Conservation (phyloP, 2,329 filamentous ascomycete genomes). For the Aureobasidium sp. region DNA sequence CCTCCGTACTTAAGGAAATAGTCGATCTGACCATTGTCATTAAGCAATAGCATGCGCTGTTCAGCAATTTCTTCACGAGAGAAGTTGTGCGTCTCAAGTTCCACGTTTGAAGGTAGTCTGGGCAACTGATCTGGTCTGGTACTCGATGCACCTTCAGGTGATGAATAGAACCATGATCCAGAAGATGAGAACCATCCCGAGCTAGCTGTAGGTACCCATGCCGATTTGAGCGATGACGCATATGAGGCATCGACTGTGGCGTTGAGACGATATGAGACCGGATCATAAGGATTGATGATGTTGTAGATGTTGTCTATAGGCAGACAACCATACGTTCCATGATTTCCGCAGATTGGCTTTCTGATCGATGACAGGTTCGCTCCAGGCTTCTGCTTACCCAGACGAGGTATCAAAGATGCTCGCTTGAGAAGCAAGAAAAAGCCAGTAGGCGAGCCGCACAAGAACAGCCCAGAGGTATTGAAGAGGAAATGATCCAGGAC, state of each 20-base stretch:
- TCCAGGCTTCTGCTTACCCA: conserved; percentile 66
- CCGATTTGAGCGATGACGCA: conserved; percentile 64
- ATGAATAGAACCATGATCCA: conserved; percentile 4
- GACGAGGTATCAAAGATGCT: conserved; percentile 63
- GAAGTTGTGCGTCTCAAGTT: conserved; percentile 94
- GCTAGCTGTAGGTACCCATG: conserved; percentile 67
- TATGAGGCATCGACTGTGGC: conserved; percentile 79
- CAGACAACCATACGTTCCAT: conserved; percentile 77
- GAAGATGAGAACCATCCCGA: conserved; percentile 35
- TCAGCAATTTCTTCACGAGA: conserved; percentile 86
- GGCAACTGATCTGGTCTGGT: conserved; percentile 23
- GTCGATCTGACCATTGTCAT: conserved; percentile 95
- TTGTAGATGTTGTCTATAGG: conserved; percentile 97
- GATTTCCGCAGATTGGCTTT: conserved; percentile 61
- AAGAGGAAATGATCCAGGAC: conserved; percentile 65
- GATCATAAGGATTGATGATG: conserved; percentile 65
- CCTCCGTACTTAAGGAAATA: conserved; percentile 77
- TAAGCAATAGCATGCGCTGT: conserved; percentile 75
- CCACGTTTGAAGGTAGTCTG: conserved; percentile 50
- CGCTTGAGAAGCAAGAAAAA: conserved; percentile 87
- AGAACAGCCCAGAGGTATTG: conserved; percentile 80
- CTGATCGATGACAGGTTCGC: conserved; percentile 43
- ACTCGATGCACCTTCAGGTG: conserved; percentile 15
- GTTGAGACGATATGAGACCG: conserved; percentile 88
- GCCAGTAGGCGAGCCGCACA: conserved; percentile 80